Base-by-base conservation (phyloP, 163 green algal genomes). In the Scenedesmus sp. region DNA sequence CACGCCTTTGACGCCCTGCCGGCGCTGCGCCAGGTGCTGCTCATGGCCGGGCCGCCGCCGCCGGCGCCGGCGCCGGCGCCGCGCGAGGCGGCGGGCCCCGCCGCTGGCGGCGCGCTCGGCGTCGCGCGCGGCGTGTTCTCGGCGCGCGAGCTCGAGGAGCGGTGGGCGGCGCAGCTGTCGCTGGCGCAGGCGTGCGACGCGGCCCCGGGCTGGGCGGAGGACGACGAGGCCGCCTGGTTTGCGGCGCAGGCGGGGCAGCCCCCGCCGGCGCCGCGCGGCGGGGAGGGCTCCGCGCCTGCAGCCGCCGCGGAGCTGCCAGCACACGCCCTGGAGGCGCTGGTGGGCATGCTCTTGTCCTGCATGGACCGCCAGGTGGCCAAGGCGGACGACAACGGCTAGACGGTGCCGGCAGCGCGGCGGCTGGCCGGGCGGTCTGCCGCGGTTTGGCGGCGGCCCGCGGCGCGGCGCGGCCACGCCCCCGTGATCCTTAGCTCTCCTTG, bases 301-400 rank as follows among this genome's bases (percentile, higher is more conserved):
- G 54, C 1, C 1, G 24, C 17, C 13, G 17, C 29, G 54, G 24
- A 63, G 54, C 26, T 75, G 66, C 48, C 66, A 34, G 48, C 20
- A n/a, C 51, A 75, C 63, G 66, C 66, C 3, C n/a, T 75, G 29
- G 66, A 75, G 47, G 66, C 66, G 36, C 33, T 75, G 50, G 48
- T 64, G 7, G 66, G 66, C 18, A 75, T 75, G 66, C 17, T 75
- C 18, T 14, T 75, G 48, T 75, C 66, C 1, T 75, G 66, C 42
- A 75, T 75, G 66, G 66, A 75, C 64, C 60, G 64, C 28, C 36
- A 62, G 36, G 64, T n/a, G n/a, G n/a, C n/a, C n/a, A n/a, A n/a
- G n/a, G n/a, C n/a, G n/a, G n/a, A n/a, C n/a, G n/a, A n/a, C n/a
- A n/a, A n/a, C n/a, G n/a, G n/a, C n/a, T n/a, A n/a, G n/a, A n/a